Evolutionary conservation across 176 grass and related monocot species (phyloP).

Genomic region (Carex myosuroides): DNA sequence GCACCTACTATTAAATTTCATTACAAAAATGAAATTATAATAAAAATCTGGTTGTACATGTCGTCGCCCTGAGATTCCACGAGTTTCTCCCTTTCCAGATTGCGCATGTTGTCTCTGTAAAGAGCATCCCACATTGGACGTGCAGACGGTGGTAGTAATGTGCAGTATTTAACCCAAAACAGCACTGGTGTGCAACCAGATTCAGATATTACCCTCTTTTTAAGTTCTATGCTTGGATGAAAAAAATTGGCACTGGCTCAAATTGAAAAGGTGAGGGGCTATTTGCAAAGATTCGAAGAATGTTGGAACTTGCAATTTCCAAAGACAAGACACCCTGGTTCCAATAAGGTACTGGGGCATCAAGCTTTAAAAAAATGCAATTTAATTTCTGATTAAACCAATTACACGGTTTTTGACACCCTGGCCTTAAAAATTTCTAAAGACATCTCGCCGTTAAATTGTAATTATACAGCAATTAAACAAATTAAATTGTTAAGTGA

Average conservation of each 20-base stretch:
- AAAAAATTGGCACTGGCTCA: neutral
- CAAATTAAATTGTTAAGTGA: neutral
- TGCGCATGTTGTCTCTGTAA: neutral
- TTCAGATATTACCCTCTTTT: neutral
- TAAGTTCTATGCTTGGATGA: neutral
- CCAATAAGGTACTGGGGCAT: neutral
- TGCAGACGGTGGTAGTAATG: neutral
- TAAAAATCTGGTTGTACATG: too few species aligned
- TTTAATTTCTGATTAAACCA: neutral
- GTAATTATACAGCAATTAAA: neutral
- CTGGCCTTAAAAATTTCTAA: neutral
- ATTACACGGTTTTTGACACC: neutral
- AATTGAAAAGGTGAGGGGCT: neutral
- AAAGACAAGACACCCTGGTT: neutral
- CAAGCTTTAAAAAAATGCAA: neutral
- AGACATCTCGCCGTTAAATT: neutral
- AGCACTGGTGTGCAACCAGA: neutral
- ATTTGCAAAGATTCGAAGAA: neutral
- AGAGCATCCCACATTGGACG: neutral
- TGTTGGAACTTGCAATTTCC: neutral
- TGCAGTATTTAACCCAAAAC: neutral
- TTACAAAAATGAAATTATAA: too few species aligned
- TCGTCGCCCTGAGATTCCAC: neutral
- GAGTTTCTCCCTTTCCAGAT: neutral
- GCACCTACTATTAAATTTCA: too few species aligned